Percentiles rank a stretch among this genome's conserved stretches.
Evolutionary conservation across 2,329 filamentous ascomycete genomes (phyloP).

Genomic region (Nemania bipapillata): DNA sequence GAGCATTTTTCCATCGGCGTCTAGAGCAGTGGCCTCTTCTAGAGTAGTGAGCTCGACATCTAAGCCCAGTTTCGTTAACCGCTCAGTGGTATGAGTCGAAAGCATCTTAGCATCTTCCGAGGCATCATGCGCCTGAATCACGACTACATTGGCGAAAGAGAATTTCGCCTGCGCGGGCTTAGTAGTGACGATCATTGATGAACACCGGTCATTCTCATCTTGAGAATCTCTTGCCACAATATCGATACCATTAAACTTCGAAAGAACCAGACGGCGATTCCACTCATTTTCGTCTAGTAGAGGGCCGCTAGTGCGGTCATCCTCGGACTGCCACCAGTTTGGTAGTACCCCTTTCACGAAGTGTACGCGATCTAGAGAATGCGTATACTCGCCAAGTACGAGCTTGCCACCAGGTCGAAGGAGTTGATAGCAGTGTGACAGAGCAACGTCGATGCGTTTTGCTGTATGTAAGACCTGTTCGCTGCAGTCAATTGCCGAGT

Average conservation of each 20-base stretch:
- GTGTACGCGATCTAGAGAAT: conserved; percentile 2
- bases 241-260: conserved; percentile 11
- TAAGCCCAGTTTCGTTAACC: conserved; percentile 1
- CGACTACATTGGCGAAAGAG: neutral
- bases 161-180: neutral
- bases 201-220: neutral
- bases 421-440: neutral
- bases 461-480: conserved; percentile 1
- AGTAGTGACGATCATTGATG: conserved; percentile 10
- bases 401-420: conserved; percentile 5
- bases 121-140: neutral
- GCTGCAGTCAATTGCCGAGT: neutral
- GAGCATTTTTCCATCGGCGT: conserved; percentile 4
- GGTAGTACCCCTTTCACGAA: conserved; percentile 1
- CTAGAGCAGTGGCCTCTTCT: neutral
- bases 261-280: neutral
- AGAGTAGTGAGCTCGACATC: conserved; percentile 8
- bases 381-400: neutral
- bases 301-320: conserved; percentile 4
- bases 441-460: neutral
- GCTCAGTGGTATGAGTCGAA: neutral
- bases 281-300: conserved; percentile 6
- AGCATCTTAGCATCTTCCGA: neutral
- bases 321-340: conserved; percentile 5
- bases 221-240: conserved; percentile 5